phyloP scores from a whole-genome alignment of 2,329 filamentous ascomycete species.

The Aureobasidium lini region DNA sequence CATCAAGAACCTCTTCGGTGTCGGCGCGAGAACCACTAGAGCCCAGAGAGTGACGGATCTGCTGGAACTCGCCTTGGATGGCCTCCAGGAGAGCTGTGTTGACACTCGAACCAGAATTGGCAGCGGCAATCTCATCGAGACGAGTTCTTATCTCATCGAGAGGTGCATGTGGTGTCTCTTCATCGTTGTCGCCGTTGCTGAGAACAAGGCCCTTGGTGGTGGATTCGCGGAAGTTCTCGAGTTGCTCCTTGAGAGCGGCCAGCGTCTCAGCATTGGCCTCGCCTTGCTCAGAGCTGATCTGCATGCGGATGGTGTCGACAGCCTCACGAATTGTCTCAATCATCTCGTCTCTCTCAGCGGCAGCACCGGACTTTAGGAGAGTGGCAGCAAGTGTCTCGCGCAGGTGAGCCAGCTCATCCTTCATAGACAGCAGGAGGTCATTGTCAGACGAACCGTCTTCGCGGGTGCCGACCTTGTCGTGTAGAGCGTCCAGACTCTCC shows the following conservation, averaged over 20 bases:
- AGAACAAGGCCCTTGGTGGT: slow-evolving; percentile 36
- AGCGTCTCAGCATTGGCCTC: slow-evolving; percentile 35
- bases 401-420: slow-evolving; percentile 54
- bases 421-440: slow-evolving; percentile 43
- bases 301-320: slow-evolving; percentile 35
- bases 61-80: slow-evolving; percentile 44
- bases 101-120: slow-evolving; percentile 25
- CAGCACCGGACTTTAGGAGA: slow-evolving; percentile 40
- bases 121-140: slow-evolving; percentile 32
- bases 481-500: slow-evolving; percentile 41
- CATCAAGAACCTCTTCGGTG: slow-evolving; percentile 43
- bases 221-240: slow-evolving; percentile 37
- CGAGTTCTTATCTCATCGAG: slow-evolving; percentile 24
- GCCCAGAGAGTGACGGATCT: slow-evolving; percentile 37
- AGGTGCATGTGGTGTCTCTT: slow-evolving; percentile 14
- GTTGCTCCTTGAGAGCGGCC: slow-evolving; percentile 35
- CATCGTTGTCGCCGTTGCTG: slow-evolving; percentile 20
- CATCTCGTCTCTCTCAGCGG: slow-evolving; percentile 50
- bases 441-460: slow-evolving; percentile 33
- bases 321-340: slow-evolving; percentile 56
- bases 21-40: slow-evolving; percentile 34
- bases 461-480: slow-evolving; percentile 35
- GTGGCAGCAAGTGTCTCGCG: slow-evolving; percentile 50
- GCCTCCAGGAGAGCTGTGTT: slow-evolving; percentile 47
- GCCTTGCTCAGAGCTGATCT: slow-evolving; percentile 32